Conservation (phyloP, 176 grass and related monocot genomes). For the Cenchrus americanus region DNA sequence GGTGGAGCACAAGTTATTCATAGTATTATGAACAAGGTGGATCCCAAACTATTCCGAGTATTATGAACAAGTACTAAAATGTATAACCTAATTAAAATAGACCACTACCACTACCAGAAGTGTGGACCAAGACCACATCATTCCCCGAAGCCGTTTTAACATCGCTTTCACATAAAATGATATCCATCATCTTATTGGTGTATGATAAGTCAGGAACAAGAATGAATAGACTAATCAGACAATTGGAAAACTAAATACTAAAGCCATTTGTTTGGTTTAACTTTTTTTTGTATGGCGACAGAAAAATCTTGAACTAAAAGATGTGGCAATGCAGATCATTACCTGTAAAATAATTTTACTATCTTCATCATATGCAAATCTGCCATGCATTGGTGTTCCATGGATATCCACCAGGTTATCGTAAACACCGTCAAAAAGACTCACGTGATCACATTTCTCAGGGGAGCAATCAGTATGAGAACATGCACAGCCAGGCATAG, state of each 20-base stretch:
- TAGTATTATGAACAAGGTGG: neutral
- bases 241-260: neutral
- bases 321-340: constrained; percentile 6
- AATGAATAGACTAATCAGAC: neutral
- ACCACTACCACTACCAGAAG: constrained; percentile 6
- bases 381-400: constrained; percentile 63
- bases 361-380: constrained; percentile 83
- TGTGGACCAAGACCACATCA: constrained; percentile 8
- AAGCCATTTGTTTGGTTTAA: neutral
- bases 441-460: constrained; percentile 74
- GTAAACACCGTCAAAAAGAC: constrained; percentile 65
- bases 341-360: constrained; percentile 80
- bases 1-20: neutral
- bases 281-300: neutral
- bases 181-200: neutral
- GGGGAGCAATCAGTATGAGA: constrained; percentile 55
- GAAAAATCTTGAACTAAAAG: neutral
- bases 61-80: neutral
- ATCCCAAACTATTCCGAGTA: neutral
- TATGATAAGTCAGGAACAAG: constrained; percentile 7
- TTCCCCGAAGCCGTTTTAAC: constrained; percentile 24
- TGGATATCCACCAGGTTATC: constrained; percentile 63
- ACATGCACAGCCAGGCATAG: constrained; percentile 65
- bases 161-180: neutral
- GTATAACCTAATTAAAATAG: neutral